Evolutionary conservation across 805 yeast species (phyloP).

Genomic region (Middelhovenomyces tepae): DNA sequence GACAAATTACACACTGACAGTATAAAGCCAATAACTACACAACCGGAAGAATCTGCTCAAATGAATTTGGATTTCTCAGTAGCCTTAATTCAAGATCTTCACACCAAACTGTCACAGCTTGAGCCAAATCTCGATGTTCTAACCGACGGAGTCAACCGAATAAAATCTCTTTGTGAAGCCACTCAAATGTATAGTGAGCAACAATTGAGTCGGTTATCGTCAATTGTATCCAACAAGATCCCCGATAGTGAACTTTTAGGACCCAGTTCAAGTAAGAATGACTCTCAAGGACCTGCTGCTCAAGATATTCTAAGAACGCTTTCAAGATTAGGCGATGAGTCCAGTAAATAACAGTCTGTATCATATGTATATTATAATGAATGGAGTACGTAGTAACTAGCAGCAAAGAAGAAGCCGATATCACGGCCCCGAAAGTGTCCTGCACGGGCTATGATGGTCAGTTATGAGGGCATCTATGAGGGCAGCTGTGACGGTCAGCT

Average conservation of each 20-base stretch:
- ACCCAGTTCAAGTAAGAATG: background rate
- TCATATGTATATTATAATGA: no score
- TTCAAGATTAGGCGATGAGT: slow-evolving; percentile 10
- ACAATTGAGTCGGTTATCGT: slow-evolving; percentile 12
- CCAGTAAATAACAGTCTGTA: no score
- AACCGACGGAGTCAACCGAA: slow-evolving; percentile 18
- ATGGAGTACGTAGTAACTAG: no score
- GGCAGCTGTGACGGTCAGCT: no score
- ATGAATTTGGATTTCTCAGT: slow-evolving; percentile 1
- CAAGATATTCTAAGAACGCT: slow-evolving; percentile 14
- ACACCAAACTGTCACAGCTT: slow-evolving; percentile 6
- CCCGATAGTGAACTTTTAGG: background rate
- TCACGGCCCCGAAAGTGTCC: no score
- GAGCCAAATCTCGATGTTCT: slow-evolving; percentile 14
- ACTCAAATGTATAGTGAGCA: slow-evolving; percentile 16
- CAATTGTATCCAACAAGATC: slow-evolving; percentile 1
- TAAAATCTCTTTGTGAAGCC: slow-evolving; percentile 15
- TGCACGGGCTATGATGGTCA: no score
- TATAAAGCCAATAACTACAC: slow-evolving; percentile 14
- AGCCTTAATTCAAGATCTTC: no score
- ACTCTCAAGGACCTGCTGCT: slow-evolving; percentile 3
- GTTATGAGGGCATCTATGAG: no score
- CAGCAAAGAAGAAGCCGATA: no score
- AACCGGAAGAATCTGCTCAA: background rate
- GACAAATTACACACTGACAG: slow-evolving; percentile 18